Evolutionary conservation across 768 basidiomycete genomes (phyloP).

Genomic region (Auricularia sp.): DNA sequence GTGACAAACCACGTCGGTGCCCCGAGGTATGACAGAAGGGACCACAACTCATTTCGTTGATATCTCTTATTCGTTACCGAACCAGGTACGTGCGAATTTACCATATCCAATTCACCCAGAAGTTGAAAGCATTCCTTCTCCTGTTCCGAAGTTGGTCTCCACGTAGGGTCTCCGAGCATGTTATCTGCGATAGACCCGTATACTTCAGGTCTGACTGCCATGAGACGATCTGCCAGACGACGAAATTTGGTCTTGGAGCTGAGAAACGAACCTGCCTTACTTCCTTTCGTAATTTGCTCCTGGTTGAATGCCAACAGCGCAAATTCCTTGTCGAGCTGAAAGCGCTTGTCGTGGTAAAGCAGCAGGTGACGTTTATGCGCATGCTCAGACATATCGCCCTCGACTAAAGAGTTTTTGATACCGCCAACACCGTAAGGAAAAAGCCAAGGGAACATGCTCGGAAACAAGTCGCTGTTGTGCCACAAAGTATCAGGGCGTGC

Average conservation of each 20-base stretch:
- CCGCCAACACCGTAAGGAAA: constrained; percentile 3
- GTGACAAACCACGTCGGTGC: constrained; percentile 23
- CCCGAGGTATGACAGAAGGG: not conserved
- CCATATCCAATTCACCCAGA: not conserved
- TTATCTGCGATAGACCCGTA: constrained; percentile 27
- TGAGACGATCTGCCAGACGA: constrained; percentile 16
- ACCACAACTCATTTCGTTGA: constrained; percentile 8
- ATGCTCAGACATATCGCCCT: not conserved
- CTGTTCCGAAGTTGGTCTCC: not conserved
- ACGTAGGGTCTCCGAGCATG: constrained; percentile 16
- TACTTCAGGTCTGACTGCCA: constrained; percentile 24
- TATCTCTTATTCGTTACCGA: constrained; percentile 18
- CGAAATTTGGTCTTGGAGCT: constrained; percentile 17
- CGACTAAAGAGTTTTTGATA: not conserved
- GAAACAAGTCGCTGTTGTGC: not conserved
- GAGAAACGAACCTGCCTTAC: constrained; percentile 20
- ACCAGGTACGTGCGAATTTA: constrained; percentile 8
- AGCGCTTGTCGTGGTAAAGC: constrained; percentile 31
- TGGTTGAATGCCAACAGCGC: constrained; percentile 30
- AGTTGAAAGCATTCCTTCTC: not conserved
- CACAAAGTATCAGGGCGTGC: not conserved
- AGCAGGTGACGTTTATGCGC: constrained; percentile 21
- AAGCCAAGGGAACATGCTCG: not conserved
- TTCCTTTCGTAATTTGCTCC: constrained; percentile 24
- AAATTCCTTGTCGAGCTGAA: constrained; percentile 29